Conservation (phyloP, 208 protist genomes). For the Angomonas deanei region DNA sequence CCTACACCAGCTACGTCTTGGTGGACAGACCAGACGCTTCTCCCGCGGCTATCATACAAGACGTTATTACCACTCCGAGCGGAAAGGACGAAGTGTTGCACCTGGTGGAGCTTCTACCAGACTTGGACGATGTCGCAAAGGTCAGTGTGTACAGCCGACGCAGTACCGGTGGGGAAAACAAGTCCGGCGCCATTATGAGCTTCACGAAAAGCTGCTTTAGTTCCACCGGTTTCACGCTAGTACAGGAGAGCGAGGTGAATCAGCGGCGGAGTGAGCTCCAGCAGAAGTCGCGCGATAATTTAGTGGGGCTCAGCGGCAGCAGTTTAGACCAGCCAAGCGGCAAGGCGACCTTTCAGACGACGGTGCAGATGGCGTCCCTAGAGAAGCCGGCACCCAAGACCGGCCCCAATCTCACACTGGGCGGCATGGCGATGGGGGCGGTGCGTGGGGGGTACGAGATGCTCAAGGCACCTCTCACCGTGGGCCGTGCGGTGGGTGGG, state of each 20-base stretch:
- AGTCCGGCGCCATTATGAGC: slow-evolving; percentile 48
- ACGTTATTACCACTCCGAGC: slow-evolving; percentile 33
- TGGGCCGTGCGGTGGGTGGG: slow-evolving; percentile 42
- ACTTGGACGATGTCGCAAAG: slow-evolving; percentile 33
- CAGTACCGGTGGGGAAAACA: slow-evolving; percentile 4
- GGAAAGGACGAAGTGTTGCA: slow-evolving; percentile 65
- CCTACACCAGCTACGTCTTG: slow-evolving; percentile 72
- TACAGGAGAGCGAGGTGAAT: slow-evolving; percentile 24
- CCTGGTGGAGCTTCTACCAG: slow-evolving; percentile 38
- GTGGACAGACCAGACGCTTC: slow-evolving; percentile 15
- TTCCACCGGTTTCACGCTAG: slow-evolving; percentile 38
- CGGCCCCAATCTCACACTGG: slow-evolving; percentile 23
- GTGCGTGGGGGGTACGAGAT: slow-evolving; percentile 63
- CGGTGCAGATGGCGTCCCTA: slow-evolving; percentile 69
- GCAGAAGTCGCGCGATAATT: not conserved
- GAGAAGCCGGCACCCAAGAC: slow-evolving; percentile 19
- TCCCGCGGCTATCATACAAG: slow-evolving; percentile 40
- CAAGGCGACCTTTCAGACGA: slow-evolving; percentile 37
- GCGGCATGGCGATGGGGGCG: slow-evolving; percentile 46
- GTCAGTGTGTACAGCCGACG: slow-evolving; percentile 37
- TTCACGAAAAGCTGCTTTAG: slow-evolving; percentile 45
- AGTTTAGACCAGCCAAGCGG: not conserved
- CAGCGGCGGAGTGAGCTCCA: not conserved
- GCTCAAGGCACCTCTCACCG: slow-evolving; percentile 65
- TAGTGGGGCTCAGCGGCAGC: too few relatives aligned